Evolutionary conservation across 768 basidiomycete species (phyloP), one percentile per base, ranked within the genome.

Genomic region (Tulasnella sp.): DNA sequence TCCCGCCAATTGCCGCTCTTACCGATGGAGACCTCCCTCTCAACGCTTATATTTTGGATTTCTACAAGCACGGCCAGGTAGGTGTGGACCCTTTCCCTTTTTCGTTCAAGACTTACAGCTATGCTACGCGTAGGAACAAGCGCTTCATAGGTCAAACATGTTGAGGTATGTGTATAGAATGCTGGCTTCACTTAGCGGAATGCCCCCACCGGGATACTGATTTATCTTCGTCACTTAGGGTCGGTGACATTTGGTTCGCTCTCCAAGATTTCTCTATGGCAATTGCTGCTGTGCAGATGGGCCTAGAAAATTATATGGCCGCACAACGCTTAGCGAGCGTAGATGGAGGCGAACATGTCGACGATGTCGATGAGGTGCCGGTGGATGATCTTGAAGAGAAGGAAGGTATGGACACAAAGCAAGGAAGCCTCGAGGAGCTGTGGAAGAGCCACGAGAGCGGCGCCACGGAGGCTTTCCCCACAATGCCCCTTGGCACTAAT

Each of bases 31-130:
- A 27, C 66, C 34, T 27, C 62, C 4, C 69, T 70, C 45, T 84
- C 46, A 85, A 86, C 60, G 84, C 81, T 0, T 84, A 84, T 64
- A 67, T 86, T 15, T 70, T 78, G 46, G 85, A 87, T 65, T 87
- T 85, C 69, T 85, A 78, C 65, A 75, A 67, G 0, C 85, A 87
- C 59, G 85, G 84, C 0, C 81, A 82, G 65, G 60, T 61, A n/a
- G n/a, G n/a, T n/a, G n/a, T n/a, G n/a, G n/a, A n/a, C n/a, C n/a
- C n/a, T n/a, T n/a, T n/a, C n/a, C n/a, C n/a, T n/a, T n/a, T n/a
- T n/a, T n/a, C n/a, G n/a, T n/a, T n/a, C n/a, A n/a, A n/a, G n/a
- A n/a, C n/a, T n/a, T n/a, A n/a, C n/a, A n/a, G 21, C n/a, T n/a
- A n/a, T n/a, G n/a, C n/a, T n/a, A n/a, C n/a, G n/a, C n/a, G 17